Evolutionary conservation across 192 early-diverging fungal species (phyloP).

Genomic region (Gonapodya sp.): DNA sequence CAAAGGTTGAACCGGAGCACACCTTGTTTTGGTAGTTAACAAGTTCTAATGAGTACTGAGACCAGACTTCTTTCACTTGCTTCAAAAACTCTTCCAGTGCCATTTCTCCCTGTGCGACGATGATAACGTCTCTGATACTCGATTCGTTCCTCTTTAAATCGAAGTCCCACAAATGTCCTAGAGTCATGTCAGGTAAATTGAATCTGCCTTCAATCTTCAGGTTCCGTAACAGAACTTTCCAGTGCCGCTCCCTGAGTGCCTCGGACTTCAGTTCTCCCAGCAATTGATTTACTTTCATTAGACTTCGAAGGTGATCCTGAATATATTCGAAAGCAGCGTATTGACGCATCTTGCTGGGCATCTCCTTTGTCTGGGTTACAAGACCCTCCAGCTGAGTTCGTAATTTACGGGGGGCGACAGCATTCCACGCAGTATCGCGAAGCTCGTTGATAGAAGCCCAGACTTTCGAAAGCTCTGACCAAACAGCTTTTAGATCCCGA

Average conservation of each 20-base stretch:
- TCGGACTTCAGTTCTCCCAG: conserved; percentile 90
- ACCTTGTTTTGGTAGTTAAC: conserved; percentile 88
- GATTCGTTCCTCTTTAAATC: conserved; percentile 81
- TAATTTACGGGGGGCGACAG: conserved; percentile 80
- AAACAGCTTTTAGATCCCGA: conserved; percentile 84
- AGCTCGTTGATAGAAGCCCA: conserved; percentile 79
- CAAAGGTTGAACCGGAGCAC: no score
- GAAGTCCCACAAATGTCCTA: conserved; percentile 92
- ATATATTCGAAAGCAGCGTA: conserved; percentile 95
- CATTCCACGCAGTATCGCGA: conserved; percentile 78
- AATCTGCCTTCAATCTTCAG: conserved; percentile 63
- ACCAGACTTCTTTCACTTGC: conserved; percentile 87
- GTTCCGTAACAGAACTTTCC: conserved; percentile 84
- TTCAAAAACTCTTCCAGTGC: conserved; percentile 96
- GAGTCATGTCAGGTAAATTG: conserved; percentile 71
- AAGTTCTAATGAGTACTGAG: conserved; percentile 82
- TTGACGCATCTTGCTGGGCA: conserved; percentile 93
- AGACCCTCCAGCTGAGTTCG: conserved; percentile 78
- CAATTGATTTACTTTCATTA: conserved; percentile 71
- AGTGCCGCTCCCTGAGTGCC: conserved; percentile 92
- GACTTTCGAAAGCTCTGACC: conserved; percentile 67
- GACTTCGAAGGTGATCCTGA: conserved; percentile 69
- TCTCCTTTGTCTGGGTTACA: conserved; percentile 70
- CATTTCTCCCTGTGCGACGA: conserved; percentile 98
- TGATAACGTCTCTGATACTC: conserved; percentile 76